A percentile compares a stretch with the other conserved stretches of the same genome.
Conservation (phyloP, 352 stramenopile species). For the Pythium inflatum region DNA sequence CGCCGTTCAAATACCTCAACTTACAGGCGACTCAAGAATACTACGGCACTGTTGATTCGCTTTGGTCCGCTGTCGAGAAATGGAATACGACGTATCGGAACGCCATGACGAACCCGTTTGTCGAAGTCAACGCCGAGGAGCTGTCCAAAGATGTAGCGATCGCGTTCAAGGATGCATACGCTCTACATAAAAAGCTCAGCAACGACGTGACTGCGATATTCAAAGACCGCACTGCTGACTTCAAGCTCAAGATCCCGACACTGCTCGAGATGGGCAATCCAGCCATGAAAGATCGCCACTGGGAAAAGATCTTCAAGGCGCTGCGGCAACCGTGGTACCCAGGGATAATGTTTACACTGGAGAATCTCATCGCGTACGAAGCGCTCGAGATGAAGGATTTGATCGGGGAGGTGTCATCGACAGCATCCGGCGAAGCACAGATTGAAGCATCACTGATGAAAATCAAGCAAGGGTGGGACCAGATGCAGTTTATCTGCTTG, state of each 20-base stretch:
- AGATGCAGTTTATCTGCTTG: conserved; percentile 92
- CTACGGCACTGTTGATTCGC: conserved; percentile 77
- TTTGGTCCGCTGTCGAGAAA: conserved; percentile 86
- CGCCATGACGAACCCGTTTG: conserved; percentile 86
- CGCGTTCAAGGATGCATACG: conserved; percentile 89
- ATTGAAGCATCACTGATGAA: conserved; percentile 94
- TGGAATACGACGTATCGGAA: conserved; percentile 85
- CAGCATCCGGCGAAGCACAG: conserved; percentile 90
- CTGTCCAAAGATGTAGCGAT: conserved; percentile 85
- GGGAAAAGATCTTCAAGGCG: conserved; percentile 94
- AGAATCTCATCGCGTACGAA: conserved; percentile 82
- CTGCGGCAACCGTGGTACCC: conserved; percentile 85
- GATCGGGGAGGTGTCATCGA: conserved; percentile 85
- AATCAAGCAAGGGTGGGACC: conserved; percentile 89
- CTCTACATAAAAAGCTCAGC: conserved; percentile 91
- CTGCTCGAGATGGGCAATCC: conserved; percentile 93
- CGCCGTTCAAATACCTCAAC: conserved; percentile 90
- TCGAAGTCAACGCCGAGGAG: conserved; percentile 88
- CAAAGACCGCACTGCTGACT: conserved; percentile 85
- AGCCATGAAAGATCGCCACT: conserved; percentile 94
- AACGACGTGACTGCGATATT: conserved; percentile 89
- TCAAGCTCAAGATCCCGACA: conserved; percentile 91
- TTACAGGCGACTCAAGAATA: conserved; percentile 87
- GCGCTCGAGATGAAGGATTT: conserved; percentile 88
- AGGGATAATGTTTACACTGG: conserved; percentile 87